These are phyloP conservation scores for Astragalus glycyphyllos DNA, from an alignment of 306 rosid genomes.

Conservation along the genomic window DNA sequence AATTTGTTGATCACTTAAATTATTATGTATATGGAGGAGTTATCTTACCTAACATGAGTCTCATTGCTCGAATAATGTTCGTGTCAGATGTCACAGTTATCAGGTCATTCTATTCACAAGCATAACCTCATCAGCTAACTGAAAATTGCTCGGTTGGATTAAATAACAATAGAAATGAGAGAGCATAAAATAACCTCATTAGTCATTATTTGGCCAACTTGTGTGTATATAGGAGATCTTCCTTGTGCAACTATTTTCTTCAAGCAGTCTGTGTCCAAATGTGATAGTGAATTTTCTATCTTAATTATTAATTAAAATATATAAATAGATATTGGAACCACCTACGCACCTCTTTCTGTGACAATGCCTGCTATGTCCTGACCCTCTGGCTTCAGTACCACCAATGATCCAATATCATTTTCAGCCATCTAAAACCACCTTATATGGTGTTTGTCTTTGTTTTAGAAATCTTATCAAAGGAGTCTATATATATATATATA, in stretches of 20 bases:
- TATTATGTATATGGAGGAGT: background rate
- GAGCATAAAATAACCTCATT: conserved; percentile 60
- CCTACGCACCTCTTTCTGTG: conserved; percentile 81
- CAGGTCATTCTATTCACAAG: conserved; percentile 59
- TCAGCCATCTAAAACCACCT: conserved; percentile 74
- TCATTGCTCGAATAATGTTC: conserved; percentile 89
- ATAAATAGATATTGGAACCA: too few species aligned
- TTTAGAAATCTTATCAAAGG: conserved; percentile 1
- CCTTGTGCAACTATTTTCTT: conserved; percentile 78
- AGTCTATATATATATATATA: too few species aligned
- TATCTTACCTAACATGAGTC: conserved; percentile 85
- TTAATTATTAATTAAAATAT: background rate
- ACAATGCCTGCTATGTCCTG: conserved; percentile 77
- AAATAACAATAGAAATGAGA: conserved; percentile 7
- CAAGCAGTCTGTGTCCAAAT: conserved; percentile 57
- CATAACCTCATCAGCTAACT: conserved; percentile 21
- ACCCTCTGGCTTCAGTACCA: conserved; percentile 78
- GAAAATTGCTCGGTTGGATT: background rate
- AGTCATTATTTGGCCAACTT: conserved; percentile 87
- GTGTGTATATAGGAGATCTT: conserved; percentile 72
- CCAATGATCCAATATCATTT: conserved; percentile 74
- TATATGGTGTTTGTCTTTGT: background rate
- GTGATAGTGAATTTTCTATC: background rate
- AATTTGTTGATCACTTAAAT: too few species aligned
- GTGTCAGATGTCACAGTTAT: conserved; percentile 78